A percentile compares a stretch with the other conserved stretches of the same genome.
phyloP scores from a whole-genome alignment of 2,329 filamentous ascomycete species.

The Aspergillus texensis region DNA sequence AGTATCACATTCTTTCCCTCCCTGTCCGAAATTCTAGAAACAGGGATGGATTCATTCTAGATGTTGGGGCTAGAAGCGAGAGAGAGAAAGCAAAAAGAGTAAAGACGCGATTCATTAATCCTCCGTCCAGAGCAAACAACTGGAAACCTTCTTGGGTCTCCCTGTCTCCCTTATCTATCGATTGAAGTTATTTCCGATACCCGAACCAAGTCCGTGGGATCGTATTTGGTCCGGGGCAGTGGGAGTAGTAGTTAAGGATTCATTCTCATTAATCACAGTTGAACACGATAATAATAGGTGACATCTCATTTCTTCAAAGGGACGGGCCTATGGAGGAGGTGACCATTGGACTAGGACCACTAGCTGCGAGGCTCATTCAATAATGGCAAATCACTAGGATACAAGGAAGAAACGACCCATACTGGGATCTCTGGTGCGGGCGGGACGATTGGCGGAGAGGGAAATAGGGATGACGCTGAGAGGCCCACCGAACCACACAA shows the following conservation, averaged over 20 bases:
- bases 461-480: conserved; percentile 41
- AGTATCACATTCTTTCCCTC: background rate
- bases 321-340: conserved; percentile 4
- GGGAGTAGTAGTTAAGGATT: background rate
- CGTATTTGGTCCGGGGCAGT: background rate
- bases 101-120: background rate
- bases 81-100: background rate
- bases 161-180: background rate
- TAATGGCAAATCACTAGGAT: conserved; percentile 7
- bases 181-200: background rate
- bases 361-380: conserved; percentile 12
- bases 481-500: conserved; percentile 46
- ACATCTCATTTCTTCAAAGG: conserved; percentile 1
- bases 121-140: background rate
- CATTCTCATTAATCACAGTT: background rate
- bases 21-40: background rate
- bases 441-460: conserved; percentile 36
- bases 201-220: conserved; percentile 3
- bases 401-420: conserved; percentile 6
- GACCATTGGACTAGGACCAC: conserved; percentile 2
- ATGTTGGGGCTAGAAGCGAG: background rate
- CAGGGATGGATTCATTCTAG: background rate
- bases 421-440: conserved; percentile 18
- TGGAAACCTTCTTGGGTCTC: background rate
- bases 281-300: background rate